These are phyloP conservation scores for Musa troglodytarum DNA, from an alignment of 176 grass and related monocot species.

Conservation along the genomic window DNA sequence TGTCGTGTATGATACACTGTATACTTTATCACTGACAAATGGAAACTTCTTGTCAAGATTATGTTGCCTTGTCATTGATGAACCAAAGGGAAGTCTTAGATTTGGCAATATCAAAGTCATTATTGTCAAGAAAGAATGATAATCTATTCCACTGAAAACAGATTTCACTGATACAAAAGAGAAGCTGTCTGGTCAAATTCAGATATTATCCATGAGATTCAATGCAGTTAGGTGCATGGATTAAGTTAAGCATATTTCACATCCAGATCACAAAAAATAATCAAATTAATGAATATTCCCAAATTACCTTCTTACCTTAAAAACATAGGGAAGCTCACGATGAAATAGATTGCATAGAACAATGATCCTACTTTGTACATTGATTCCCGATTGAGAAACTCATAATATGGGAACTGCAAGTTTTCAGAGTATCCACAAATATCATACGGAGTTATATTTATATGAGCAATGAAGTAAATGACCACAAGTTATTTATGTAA, in stretches of 20 bases:
- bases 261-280: background rate
- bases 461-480: constrained; percentile 12
- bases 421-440: background rate
- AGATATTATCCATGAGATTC: background rate
- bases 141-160: too few relatives aligned
- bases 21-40: too few relatives aligned
- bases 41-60: too few relatives aligned
- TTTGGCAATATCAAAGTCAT: too few relatives aligned
- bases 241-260: background rate
- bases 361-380: constrained; percentile 97
- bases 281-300: background rate
- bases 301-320: constrained; percentile 45
- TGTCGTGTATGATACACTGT: too few relatives aligned
- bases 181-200: background rate
- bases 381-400: constrained; percentile 61
- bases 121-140: too few relatives aligned
- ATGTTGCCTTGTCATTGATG: too few relatives aligned
- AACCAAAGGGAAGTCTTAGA: too few relatives aligned
- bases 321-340: constrained; percentile 98
- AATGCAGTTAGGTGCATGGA: too few relatives aligned
- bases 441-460: constrained; percentile 2
- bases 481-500: background rate
- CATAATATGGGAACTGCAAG: constrained; percentile 92
- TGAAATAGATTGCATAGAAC: constrained; percentile 95
- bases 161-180: background rate